Base-by-base conservation (phyloP, 129 eudicot species). In the Artemisia tridentata region DNA sequence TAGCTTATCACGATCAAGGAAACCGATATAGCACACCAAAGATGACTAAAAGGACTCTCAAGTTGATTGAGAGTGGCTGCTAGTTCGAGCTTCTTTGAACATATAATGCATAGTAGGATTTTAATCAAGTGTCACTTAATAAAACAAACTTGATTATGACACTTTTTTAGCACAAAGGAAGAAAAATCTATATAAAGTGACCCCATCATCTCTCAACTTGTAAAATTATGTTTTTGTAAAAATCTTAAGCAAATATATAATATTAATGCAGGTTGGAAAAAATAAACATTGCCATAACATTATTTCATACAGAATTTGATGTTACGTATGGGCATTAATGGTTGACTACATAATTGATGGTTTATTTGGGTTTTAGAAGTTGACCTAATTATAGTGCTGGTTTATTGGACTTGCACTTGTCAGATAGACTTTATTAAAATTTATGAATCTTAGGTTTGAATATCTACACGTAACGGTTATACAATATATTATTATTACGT, bases 351-450 rank as follows among this genome's bases (percentile, higher is more conserved):
- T 38, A 76, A 21, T 51, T 69, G 41, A 68, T 69, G 65, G 19
- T 25, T 16, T 3, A 11, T 63, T 77, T 77, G 76, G 76, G 51
- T 65, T 77, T 77, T 71, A 65, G 81, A 64, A 54, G 73, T 78
- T 78, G 77, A 78, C 77, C 81, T 78, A 78, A 54, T 65, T 78
- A 5, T 78, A 78, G 5, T 71, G 41, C 77, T 64, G 60, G 41
- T 52, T 54, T 57, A 3, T 64, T 71, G 46, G 77, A 63, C 72
- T 16, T 78, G 45, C 51, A 52, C 14, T 14, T 41, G 25, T 21
- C 65, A 4, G 17, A 55, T 15, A 23, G 18, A 25, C 34, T 75
- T 63, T 57, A 61, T 69, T 65, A 17, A 3, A 13, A 50, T n/a
- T 51, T 52, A 5, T 23, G 31, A 25, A 47, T 55, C 12, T 34